A percentile compares a stretch with the other conserved stretches of the same genome.
These are phyloP conservation scores for Pythium dissotocum DNA, from an alignment of 352 stramenopile genomes.

Conservation along the genomic window DNA sequence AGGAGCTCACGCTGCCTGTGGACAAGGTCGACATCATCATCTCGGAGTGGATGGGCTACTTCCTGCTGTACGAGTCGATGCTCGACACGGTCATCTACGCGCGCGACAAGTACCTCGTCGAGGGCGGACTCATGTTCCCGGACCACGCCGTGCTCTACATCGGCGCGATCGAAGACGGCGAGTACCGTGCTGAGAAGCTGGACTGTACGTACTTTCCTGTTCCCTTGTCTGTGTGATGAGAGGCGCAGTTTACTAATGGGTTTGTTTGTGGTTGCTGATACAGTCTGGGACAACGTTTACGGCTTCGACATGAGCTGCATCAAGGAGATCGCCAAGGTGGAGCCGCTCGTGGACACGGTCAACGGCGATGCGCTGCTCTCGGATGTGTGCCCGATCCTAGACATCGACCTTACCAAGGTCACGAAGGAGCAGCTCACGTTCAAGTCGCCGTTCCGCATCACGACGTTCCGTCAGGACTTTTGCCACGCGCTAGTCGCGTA, in stretches of 20 bases:
- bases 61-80: conserved; percentile 98
- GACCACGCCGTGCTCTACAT: conserved; percentile 96
- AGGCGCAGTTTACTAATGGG: not conserved
- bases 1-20: conserved; percentile 91
- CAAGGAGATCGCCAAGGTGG: conserved; percentile 95
- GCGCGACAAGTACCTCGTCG: conserved; percentile 95
- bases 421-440: conserved; percentile 95
- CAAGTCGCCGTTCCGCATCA: conserved; percentile 89
- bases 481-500: conserved; percentile 96
- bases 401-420: conserved; percentile 91
- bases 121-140: conserved; percentile 94
- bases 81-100: conserved; percentile 96
- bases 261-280: conserved; percentile 4
- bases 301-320: conserved; percentile 99
- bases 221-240: conserved; percentile 4
- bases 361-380: conserved; percentile 91
- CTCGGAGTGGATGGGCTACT: conserved; percentile 99
- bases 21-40: conserved; percentile 97
- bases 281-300: conserved; percentile 99
- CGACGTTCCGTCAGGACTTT: conserved; percentile 92
- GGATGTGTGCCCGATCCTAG: conserved; percentile 90
- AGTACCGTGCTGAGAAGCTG: conserved; percentile 94
- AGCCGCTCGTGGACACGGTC: conserved; percentile 98
- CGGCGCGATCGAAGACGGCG: conserved; percentile 95
- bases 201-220: conserved; percentile 57